A percentile compares a stretch with the other conserved stretches of the same genome.
These are phyloP conservation scores for Trametes versicolor DNA, from an alignment of 1,284 basidiomycete species.

Conservation along the genomic window DNA sequence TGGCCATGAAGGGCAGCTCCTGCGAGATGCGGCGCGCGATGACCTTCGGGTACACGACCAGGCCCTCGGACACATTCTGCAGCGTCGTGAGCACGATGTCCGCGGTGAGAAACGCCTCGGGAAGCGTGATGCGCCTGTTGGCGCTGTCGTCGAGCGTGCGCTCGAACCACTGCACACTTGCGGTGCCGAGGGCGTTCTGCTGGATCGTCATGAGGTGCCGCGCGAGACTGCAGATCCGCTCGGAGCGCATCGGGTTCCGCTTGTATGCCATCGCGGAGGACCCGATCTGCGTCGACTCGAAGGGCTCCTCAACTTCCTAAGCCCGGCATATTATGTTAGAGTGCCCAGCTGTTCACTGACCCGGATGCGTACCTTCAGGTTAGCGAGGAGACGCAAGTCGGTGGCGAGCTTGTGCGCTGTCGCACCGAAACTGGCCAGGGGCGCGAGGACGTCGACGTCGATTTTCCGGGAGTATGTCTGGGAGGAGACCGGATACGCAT, in stretches of 20 bases:
- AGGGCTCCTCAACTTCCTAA: conserved; percentile 97
- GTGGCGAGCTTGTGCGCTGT: conserved; percentile 99
- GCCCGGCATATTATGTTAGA: neutral
- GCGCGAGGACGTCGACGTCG: conserved; percentile 92
- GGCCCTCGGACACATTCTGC: conserved; percentile 96
- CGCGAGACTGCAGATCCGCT: conserved; percentile 95
- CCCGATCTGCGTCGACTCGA: conserved; percentile 99
- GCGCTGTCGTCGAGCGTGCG: conserved; percentile 96
- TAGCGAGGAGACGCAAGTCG: conserved; percentile 91
- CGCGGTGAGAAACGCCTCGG: conserved; percentile 96
- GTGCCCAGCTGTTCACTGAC: neutral
- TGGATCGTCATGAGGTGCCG: conserved; percentile 94
- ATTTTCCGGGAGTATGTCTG: conserved; percentile 99
- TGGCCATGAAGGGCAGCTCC: conserved; percentile 99
- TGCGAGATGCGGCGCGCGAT: conserved; percentile 92
- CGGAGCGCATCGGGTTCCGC: conserved; percentile 98
- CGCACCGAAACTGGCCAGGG: conserved; percentile 91
- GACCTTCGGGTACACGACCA: conserved; percentile 97
- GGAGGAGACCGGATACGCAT: conserved; percentile 97
- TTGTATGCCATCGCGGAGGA: conserved; percentile 99
- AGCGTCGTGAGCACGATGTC: conserved; percentile 96
- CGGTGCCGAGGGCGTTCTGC: conserved; percentile 93
- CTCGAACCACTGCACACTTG: conserved; percentile 96
- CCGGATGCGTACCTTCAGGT: conserved; percentile 74
- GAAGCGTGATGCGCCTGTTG: conserved; percentile 95